Conservation (phyloP, 176 grass and related monocot genomes). For the Avena eriantha region DNA sequence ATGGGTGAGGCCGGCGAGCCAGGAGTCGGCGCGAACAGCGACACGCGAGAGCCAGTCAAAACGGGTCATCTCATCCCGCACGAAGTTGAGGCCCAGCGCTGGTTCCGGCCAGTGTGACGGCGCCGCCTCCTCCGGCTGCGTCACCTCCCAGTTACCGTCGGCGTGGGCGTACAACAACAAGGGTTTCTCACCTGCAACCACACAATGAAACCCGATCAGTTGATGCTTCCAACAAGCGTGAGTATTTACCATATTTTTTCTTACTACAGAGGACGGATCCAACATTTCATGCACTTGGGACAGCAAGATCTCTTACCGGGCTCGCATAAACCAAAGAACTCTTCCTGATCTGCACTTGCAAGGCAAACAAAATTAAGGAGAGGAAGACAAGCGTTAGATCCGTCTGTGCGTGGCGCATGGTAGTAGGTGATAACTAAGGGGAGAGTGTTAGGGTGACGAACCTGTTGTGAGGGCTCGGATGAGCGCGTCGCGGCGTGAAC, state of each 20-base stretch:
- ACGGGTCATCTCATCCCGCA: conserved; percentile 39
- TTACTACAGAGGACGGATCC: not conserved
- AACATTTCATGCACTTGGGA: not conserved
- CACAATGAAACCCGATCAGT: not conserved
- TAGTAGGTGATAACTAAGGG: not conserved
- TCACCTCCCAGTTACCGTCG: conserved; percentile 46
- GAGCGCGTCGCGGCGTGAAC: conserved; percentile 51
- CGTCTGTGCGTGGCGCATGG: not conserved
- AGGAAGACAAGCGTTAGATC: not conserved
- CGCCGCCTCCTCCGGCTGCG: conserved; percentile 40
- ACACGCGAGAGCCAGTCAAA: conserved; percentile 43
- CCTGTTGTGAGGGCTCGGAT: conserved; percentile 56
- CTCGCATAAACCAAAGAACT: not conserved
- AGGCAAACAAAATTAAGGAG: not conserved
- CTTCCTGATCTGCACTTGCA: not conserved
- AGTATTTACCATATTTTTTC: not conserved
- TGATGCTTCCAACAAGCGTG: not conserved
- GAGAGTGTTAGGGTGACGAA: not conserved
- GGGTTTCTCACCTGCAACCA: conserved; percentile 27
- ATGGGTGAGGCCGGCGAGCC: conserved; percentile 43
- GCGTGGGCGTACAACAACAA: conserved; percentile 50
- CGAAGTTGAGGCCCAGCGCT: conserved; percentile 42
- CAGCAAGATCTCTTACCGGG: conserved; percentile 2
- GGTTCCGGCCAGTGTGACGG: conserved; percentile 49
- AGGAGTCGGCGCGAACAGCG: conserved; percentile 47